Evolutionary conservation across 768 basidiomycete species (phyloP), one percentile per base, ranked within the genome.

Genomic region (Phlegmacium glaucopus): DNA sequence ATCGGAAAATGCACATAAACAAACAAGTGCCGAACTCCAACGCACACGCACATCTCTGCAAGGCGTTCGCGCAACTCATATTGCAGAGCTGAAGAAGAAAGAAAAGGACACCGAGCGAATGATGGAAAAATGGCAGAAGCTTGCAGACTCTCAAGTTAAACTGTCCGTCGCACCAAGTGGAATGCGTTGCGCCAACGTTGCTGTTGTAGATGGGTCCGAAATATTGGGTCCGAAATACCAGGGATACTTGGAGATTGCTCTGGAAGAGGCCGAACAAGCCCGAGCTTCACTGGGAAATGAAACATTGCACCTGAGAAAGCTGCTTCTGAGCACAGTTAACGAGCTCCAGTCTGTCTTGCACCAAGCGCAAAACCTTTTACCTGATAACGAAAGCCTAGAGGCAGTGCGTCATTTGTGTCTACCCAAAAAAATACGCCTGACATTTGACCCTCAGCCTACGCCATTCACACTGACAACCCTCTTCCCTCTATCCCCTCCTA

Each of bases 91-190:
- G 28, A 90, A 85, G 75, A 87, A 86, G 72, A 80, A 79, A 57
- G 90, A 94, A 55, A 85, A 84, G 54, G 90, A 93, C 34, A 65
- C 83, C 13, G 90, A 92, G 56, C 76, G 82, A 13, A 81, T 86
- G 60, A 54, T 78, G 22, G 90, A 92, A 41, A 82, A 80, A 53
- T 90, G 87, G 87, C 69, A 72, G 25, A 90, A 83, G 59, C 61
- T 92, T 13, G 67, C 78, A 5, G 89, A 90, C 47, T 61, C 74
- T 9, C 90, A 92, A 62, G 62, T 76, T 0, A 87, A 83, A 61
- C 65, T 84, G 5, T 69, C 71, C 10, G 54, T 66, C 0, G 58
- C 70, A 1, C 64, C 75, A 4, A 73, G 78, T 45, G 85, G 87
- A 16, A 62, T 83, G 53, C 69, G 70, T 44, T 76, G 76, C 39